Base-by-base conservation (phyloP, 2,329 filamentous ascomycete genomes). In the Tetracladium maxilliforme region DNA sequence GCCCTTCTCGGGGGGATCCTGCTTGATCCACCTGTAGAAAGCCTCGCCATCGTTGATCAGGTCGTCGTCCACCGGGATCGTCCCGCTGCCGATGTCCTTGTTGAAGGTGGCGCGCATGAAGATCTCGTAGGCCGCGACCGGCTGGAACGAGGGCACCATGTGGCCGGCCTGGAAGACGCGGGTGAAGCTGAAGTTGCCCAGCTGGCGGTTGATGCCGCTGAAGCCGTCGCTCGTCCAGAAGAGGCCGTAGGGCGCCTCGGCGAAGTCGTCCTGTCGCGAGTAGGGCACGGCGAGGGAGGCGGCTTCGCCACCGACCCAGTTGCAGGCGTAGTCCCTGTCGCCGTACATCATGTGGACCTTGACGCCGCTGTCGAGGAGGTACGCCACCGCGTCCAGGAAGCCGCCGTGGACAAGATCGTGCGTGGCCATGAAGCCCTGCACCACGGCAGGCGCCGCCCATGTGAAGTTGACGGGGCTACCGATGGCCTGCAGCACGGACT, bases 271-370 rank as follows among this genome's bases (percentile, higher is more conserved):
- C 56, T 48, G 33, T 76, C 70, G 11, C 48, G 38, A 10, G 45
- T 36, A 5, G 52, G 70, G 59, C 1, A 83, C 52, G 6, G 61
- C 60, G 4, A 82, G 56, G 4, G 74, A 79, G 21, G 81, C 59
- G 3, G 74, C 71, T 47, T 90, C 65, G 18, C 79, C 81, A n/a
- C 82, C 81, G 34, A 75, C 55, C 68, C 75, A 74, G 43, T 73
- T 73, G 45, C 68, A 74, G 31, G 69, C 61, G 39, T 67, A 73
- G 44, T 74, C 69, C 31, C 65, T 49, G 39, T 73, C 68, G 14
- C 68, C 67, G 43, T 87, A 81, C 28, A 84, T 63, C 30, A 90
- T 51, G 6, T 75, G 74, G 10, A 90, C 64, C 8, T 70, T 71
- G 11, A 83, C 64, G 10, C 71, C 73, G 3, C 54, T 57, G 12